A percentile compares a stretch with the other conserved stretches of the same genome.
These are phyloP conservation scores for Cytospora mali DNA, from an alignment of 2,329 filamentous ascomycete species.

Conservation along the genomic window DNA sequence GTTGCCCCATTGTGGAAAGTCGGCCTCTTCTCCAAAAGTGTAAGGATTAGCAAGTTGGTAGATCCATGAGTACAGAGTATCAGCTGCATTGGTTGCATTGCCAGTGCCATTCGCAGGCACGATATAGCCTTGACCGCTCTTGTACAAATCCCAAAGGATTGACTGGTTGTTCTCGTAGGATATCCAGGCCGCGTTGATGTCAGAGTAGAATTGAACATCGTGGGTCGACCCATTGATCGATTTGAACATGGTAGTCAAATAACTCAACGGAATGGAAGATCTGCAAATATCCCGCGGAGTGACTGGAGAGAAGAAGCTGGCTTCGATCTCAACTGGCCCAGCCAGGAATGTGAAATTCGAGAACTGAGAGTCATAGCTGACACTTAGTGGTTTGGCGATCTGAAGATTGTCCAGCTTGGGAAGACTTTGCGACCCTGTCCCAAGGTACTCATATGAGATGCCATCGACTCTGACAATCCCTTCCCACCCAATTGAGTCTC, in stretches of 20 bases:
- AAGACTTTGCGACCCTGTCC: slow-evolving; percentile 47
- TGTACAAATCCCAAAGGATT: slow-evolving; percentile 66
- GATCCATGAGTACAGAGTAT: slow-evolving; percentile 27
- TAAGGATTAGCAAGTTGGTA: slow-evolving; percentile 23
- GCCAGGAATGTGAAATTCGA: slow-evolving; percentile 35
- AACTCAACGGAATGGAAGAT: slow-evolving; percentile 76
- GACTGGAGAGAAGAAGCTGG: slow-evolving; percentile 68
- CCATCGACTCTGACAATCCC: slow-evolving; percentile 33
- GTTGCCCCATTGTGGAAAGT: slow-evolving; percentile 56
- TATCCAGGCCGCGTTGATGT: slow-evolving; percentile 74
- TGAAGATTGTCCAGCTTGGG: slow-evolving; percentile 35
- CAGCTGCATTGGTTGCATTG: slow-evolving; percentile 5
- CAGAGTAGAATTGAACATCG: slow-evolving; percentile 62
- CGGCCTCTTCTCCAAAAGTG: slow-evolving; percentile 30
- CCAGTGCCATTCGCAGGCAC: slow-evolving; percentile 45
- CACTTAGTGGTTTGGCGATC: slow-evolving; percentile 25
- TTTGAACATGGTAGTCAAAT: slow-evolving; percentile 68
- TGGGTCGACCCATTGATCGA: slow-evolving; percentile 51
- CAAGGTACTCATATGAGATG: slow-evolving; percentile 42
- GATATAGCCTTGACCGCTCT: slow-evolving; percentile 30
- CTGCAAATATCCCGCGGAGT: slow-evolving; percentile 75
- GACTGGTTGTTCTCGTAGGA: slow-evolving; percentile 67
- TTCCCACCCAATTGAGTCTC: slow-evolving; percentile 28
- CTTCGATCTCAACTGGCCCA: slow-evolving; percentile 39
- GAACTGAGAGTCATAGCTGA: slow-evolving; percentile 31